Evolutionary conservation across 2,329 filamentous ascomycete genomes (phyloP).

Genomic region (Ramularia collo-cygni): DNA sequence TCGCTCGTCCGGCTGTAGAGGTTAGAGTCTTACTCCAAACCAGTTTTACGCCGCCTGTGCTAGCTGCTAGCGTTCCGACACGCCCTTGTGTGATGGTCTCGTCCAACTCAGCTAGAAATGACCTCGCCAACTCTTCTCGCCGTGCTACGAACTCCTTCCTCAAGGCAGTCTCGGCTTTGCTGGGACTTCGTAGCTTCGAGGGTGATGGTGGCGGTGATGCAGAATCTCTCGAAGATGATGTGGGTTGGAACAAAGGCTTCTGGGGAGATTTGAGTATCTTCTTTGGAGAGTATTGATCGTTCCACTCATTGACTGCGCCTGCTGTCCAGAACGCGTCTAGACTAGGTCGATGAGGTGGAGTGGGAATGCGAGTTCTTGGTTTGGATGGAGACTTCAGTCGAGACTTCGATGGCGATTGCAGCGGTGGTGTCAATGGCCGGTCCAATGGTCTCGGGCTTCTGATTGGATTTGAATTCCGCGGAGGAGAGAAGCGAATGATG

Average conservation of each 20-base stretch:
- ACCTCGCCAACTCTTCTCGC: constrained; percentile 57
- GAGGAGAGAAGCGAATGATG: constrained; percentile 22
- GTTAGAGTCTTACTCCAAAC: constrained; percentile 73
- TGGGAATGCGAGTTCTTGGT: constrained; percentile 41
- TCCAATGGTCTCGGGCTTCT: constrained; percentile 5
- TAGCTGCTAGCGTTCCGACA: constrained; percentile 51
- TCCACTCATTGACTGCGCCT: constrained; percentile 56
- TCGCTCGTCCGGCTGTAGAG: constrained; percentile 62
- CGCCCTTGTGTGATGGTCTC: constrained; percentile 53
- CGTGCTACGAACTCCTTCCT: constrained; percentile 56
- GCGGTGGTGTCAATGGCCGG: constrained; percentile 31
- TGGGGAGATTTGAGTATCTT: constrained; percentile 39
- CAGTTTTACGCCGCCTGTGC: constrained; percentile 64
- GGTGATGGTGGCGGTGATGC: constrained; percentile 31
- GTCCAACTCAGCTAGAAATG: constrained; percentile 66
- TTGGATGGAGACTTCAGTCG: constrained; percentile 45
- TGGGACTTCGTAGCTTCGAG: constrained; percentile 33
- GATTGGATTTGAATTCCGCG: constrained; percentile 5
- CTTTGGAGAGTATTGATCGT: constrained; percentile 53
- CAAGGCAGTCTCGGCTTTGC: constrained; percentile 29
- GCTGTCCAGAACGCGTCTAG: constrained; percentile 56
- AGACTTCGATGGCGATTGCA: constrained; percentile 36
- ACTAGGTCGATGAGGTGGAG: constrained; percentile 47
- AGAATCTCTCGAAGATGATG: constrained; percentile 13
- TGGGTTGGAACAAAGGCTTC: constrained; percentile 22